Percentiles rank a stretch among this genome's conserved stretches.
phyloP scores from a whole-genome alignment of 768 basidiomycete species.

The Fomitopsis serialis region DNA sequence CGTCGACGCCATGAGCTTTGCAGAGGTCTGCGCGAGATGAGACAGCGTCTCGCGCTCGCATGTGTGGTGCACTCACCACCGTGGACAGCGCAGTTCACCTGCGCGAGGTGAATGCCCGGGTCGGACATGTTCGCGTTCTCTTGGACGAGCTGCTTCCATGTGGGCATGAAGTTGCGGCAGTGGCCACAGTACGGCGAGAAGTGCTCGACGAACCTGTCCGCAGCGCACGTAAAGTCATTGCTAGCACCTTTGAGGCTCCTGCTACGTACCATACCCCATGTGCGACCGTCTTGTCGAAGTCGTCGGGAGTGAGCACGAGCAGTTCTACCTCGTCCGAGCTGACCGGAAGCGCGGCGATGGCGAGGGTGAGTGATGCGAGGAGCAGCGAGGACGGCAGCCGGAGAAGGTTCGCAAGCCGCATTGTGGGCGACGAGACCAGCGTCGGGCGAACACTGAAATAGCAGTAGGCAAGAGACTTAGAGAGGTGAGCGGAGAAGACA shows the following conservation, averaged over 20 bases:
- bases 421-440: neutral
- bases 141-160: conserved; percentile 67
- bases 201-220: conserved; percentile 69
- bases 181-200: conserved; percentile 85
- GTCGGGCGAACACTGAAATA: neutral
- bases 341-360: conserved; percentile 19
- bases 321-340: conserved; percentile 17
- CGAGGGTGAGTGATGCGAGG: conserved; percentile 18
- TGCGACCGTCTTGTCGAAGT: conserved; percentile 47
- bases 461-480: too few species aligned
- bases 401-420: conserved; percentile 3
- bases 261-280: conserved; percentile 55
- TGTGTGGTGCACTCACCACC: conserved; percentile 51
- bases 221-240: neutral
- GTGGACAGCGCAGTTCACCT: conserved; percentile 74
- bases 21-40: conserved; percentile 63
- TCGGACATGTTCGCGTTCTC: conserved; percentile 40
- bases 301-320: conserved; percentile 47
- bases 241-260: neutral
- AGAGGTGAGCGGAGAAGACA: neutral
- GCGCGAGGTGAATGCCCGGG: conserved; percentile 62
- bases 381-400: conserved; percentile 20
- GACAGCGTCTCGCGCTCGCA: neutral
- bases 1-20: conserved; percentile 54
- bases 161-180: conserved; percentile 74